Conservation (phyloP, 2,329 filamentous ascomycete genomes). For the Colletotrichum sp. region DNA sequence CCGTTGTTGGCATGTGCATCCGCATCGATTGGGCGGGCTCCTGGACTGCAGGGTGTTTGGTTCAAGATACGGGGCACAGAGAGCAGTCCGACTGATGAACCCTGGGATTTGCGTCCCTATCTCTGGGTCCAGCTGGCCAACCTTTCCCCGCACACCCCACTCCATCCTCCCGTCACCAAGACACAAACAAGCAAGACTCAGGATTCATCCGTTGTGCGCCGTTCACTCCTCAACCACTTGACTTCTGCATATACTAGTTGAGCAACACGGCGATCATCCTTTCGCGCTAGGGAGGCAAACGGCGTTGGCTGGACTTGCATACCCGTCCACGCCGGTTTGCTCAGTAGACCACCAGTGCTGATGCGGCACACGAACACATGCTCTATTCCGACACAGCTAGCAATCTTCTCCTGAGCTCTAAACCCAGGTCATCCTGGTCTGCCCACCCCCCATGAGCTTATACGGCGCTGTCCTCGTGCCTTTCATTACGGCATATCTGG, state of each 20-base stretch:
- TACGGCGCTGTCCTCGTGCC: constrained; percentile 10
- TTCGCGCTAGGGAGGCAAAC: background rate
- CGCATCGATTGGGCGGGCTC: constrained; percentile 8
- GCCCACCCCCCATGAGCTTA: background rate
- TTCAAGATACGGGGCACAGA: background rate
- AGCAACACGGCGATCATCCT: background rate
- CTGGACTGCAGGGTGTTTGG: background rate
- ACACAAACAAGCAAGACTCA: background rate
- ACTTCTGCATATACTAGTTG: background rate
- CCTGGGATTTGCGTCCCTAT: constrained; percentile 4
- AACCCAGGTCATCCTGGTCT: background rate
- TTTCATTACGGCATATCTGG: constrained; percentile 2
- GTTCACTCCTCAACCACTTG: constrained; percentile 1
- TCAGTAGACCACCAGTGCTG: background rate
- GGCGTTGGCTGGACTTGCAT: constrained; percentile 5
- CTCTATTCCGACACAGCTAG: background rate
- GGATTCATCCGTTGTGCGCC: background rate
- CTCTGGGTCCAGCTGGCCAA: background rate
- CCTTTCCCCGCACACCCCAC: constrained; percentile 9
- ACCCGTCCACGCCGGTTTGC: background rate
- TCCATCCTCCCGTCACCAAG: background rate
- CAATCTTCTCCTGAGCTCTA: background rate
- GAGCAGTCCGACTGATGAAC: background rate
- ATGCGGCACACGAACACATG: constrained; percentile 7
- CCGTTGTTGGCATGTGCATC: constrained; percentile 22